Percentiles rank a stretch among this genome's conserved stretches.
Conservation (phyloP, 148 eudicot species). For the Suaeda aralocaspica region DNA sequence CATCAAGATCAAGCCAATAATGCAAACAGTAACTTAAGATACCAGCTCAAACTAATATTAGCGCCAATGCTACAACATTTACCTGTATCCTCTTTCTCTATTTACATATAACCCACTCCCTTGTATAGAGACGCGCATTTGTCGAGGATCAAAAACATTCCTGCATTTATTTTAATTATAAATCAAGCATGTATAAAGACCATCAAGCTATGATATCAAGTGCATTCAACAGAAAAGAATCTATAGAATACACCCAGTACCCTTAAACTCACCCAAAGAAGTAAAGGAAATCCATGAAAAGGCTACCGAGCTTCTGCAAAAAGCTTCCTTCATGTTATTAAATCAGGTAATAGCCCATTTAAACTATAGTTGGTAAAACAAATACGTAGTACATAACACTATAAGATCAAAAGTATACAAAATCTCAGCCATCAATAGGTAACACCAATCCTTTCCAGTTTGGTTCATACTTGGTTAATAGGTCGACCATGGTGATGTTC, state of each 20-base stretch:
- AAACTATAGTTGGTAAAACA: background rate
- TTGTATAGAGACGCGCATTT: conserved; percentile 90
- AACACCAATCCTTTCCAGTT: background rate
- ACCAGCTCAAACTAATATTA: conserved; percentile 8
- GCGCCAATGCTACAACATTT: conserved; percentile 9
- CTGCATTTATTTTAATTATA: conserved; percentile 36
- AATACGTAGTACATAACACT: background rate
- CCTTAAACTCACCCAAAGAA: conserved; percentile 81
- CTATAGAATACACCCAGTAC: background rate
- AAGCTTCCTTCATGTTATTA: conserved; percentile 6
- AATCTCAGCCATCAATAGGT: background rate
- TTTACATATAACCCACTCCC: conserved; percentile 90
- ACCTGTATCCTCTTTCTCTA: conserved; percentile 93
- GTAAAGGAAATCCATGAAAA: conserved; percentile 92
- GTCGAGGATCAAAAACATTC: conserved; percentile 98
- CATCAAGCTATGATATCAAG: background rate
- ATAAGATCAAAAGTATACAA: background rate
- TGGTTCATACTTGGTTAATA: conserved; percentile 61
- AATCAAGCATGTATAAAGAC: background rate
- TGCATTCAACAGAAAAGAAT: conserved; percentile 6
- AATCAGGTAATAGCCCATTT: conserved; percentile 9
- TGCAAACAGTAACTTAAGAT: conserved; percentile 1
- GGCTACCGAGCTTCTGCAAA: conserved; percentile 81
- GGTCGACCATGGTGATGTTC: conserved; percentile 90
- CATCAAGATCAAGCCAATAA: conserved; percentile 8